Percentiles rank a stretch among this genome's conserved stretches.
phyloP scores from a whole-genome alignment of 176 grass and related monocot genomes.

The Melocanna baccifera region DNA sequence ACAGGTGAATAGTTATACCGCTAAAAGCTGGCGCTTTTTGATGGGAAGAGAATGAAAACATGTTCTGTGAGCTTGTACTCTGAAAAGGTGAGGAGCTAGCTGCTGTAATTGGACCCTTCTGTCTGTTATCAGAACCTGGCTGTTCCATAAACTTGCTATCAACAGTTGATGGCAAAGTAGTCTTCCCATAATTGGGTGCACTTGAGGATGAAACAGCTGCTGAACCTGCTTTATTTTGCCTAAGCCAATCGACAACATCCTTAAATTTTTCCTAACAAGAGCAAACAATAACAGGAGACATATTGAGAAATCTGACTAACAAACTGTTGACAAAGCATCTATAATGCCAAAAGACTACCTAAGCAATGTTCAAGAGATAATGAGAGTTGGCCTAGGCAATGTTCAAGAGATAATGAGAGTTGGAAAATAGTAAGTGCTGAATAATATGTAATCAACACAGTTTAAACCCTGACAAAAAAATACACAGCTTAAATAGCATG shows the following conservation, averaged over 20 bases:
- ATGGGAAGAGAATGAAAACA: constrained; percentile 37
- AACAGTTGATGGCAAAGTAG: not conserved
- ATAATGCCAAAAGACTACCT: not conserved
- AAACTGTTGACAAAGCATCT: not conserved
- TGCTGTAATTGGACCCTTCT: constrained; percentile 20
- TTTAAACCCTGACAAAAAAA: not conserved
- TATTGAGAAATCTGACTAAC: constrained; percentile 13
- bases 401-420: not conserved
- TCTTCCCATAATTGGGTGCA: constrained; percentile 47
- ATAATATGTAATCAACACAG: too few species aligned
- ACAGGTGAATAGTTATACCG: constrained; percentile 33
- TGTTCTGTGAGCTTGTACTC: constrained; percentile 42
- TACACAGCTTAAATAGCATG: not conserved
- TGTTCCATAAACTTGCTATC: constrained; percentile 39
- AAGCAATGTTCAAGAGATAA: not conserved
- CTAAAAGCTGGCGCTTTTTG: constrained; percentile 31
- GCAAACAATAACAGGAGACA: constrained; percentile 7
- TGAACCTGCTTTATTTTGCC: constrained; percentile 53
- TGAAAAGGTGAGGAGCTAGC: constrained; percentile 44
- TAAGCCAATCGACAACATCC: constrained; percentile 97
- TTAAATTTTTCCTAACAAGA: constrained; percentile 82
- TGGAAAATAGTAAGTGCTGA: too few species aligned
- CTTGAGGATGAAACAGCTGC: constrained; percentile 33
- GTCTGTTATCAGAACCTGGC: constrained; percentile 30
- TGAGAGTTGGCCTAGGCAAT: too few species aligned